Percentiles rank a stretch among this genome's conserved stretches.
Evolutionary conservation across 805 yeast species (phyloP).

Genomic region (Schwanniomyces vanrijiae): DNA sequence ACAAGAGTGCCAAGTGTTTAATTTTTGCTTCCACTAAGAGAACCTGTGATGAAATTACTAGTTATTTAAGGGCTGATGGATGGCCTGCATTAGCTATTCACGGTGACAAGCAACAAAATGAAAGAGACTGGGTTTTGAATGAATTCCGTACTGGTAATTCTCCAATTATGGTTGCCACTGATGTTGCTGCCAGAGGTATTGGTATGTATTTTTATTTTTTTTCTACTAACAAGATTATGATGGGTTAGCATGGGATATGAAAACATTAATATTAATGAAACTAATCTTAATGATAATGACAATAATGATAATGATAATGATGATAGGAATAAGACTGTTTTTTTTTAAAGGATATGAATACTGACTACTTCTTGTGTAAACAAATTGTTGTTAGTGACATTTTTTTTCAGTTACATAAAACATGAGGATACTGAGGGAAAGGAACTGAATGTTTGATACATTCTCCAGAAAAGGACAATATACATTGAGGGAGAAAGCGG

Average conservation of each 20-base stretch:
- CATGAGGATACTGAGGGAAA: slow-evolving; percentile 3
- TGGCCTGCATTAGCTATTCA: slow-evolving; percentile 99
- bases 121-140: slow-evolving; percentile 97
- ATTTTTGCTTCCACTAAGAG: slow-evolving; percentile 97
- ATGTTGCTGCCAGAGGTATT: slow-evolving; percentile 99
- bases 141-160: slow-evolving; percentile 92
- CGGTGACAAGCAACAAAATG: slow-evolving; percentile 97
- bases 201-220: slow-evolving; percentile 63
- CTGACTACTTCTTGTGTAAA: background rate
- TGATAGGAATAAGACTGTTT: slow-evolving; percentile 5
- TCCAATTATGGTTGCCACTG: slow-evolving; percentile 98
- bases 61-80: slow-evolving; percentile 90
- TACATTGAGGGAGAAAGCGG: slow-evolving; percentile 3
- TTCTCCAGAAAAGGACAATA: slow-evolving; percentile 1
- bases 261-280: background rate
- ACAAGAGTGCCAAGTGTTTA: slow-evolving; percentile 72
- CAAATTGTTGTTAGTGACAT: background rate
- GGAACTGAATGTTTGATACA: slow-evolving; percentile 2
- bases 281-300: background rate
- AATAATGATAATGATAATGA: background rate
- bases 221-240: slow-evolving; percentile 6
- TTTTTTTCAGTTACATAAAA: slow-evolving; percentile 1
- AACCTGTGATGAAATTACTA: slow-evolving; percentile 93
- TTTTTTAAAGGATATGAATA: slow-evolving; percentile 2
- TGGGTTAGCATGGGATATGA: slow-evolving; percentile 10